Evolutionary conservation across 192 early-diverging fungal species (phyloP), one percentile per base, ranked within the genome.

Genomic region (Lobosporangium transversale): DNA sequence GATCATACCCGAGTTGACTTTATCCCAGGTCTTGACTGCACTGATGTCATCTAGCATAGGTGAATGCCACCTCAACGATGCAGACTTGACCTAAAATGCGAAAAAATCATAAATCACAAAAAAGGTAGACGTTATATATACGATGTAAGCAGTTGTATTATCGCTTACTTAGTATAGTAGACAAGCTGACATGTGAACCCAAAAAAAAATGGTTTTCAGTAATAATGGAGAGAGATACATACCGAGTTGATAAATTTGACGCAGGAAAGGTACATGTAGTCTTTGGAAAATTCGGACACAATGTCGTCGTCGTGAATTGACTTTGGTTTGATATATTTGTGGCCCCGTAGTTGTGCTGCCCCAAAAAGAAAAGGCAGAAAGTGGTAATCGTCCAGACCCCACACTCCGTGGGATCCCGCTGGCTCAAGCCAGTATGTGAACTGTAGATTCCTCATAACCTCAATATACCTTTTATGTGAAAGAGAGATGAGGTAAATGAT

Each of bases 351-450:
- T 76, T 98, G 95, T 14, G 91, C 88, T 14, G 93, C 83, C 5
- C 96, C 97, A 86, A 97, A 98, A 52, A 95, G 43, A 74, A 96
- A 99, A 8, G 97, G 95, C 74, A 99, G 75, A 64, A 98, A 98
- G 59, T 99, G 96, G 79, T 95, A 97, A 73, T 99, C 97, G 65
- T 99, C 96, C 42, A 99, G 85, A 3, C 97, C 97, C 97, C 97
- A 99, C n/a, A 99, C 97, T 54, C 97, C 97, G 61, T 99, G 97
- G 14, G 90, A 93, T 10, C 97, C 97, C 30, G 97, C 97, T 14
- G 97, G 97, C 69, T 99, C 97, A 21, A 99, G 84, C 92, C 94
- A 96, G 84, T 99, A 99, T 26, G 83, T 84, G 70, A 92, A 88
- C 69, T 98, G 96, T 35, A 99, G 74, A 54, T 88, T 88, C 17